These are phyloP conservation scores for Suillus ampliporus DNA, from an alignment of 768 basidiomycete genomes.

Conservation along the genomic window DNA sequence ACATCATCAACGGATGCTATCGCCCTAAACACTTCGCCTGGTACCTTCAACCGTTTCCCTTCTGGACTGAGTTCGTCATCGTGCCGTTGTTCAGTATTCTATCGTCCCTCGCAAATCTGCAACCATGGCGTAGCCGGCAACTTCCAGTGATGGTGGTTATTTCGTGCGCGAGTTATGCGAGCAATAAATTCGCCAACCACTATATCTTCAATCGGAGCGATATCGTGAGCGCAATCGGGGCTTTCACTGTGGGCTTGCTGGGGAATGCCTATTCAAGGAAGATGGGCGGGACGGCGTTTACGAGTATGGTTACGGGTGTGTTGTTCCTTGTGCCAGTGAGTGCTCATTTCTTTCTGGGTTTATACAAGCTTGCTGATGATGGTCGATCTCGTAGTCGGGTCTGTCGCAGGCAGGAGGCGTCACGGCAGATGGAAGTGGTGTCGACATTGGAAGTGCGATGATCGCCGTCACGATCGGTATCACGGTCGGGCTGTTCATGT, in stretches of 20 bases:
- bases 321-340: slow-evolving; percentile 85
- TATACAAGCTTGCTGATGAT: slow-evolving; percentile 8
- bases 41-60: slow-evolving; percentile 84
- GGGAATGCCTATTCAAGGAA: slow-evolving; percentile 84
- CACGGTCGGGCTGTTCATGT: slow-evolving; percentile 88
- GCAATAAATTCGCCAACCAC: slow-evolving; percentile 83
- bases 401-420: slow-evolving; percentile 88
- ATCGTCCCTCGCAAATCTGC: slow-evolving; percentile 77
- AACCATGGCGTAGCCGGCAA: slow-evolving; percentile 74
- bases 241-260: slow-evolving; percentile 78
- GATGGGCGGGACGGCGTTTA: slow-evolving; percentile 87
- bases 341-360: slow-evolving; percentile 21
- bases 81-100: slow-evolving; percentile 77
- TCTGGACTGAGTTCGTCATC: slow-evolving; percentile 76
- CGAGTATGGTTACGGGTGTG: slow-evolving; percentile 90
- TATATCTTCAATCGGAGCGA: slow-evolving; percentile 87
- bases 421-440: slow-evolving; percentile 78
- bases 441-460: slow-evolving; percentile 88
- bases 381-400: slow-evolving; percentile 59
- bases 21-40: slow-evolving; percentile 69
- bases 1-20: slow-evolving; percentile 73
- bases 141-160: slow-evolving; percentile 85
- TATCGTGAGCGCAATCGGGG: slow-evolving; percentile 84
- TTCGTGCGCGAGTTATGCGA: slow-evolving; percentile 77
- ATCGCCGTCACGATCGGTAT: slow-evolving; percentile 91